Conservation (phyloP, 2,329 filamentous ascomycete species). For the Daldinia sp. region DNA sequence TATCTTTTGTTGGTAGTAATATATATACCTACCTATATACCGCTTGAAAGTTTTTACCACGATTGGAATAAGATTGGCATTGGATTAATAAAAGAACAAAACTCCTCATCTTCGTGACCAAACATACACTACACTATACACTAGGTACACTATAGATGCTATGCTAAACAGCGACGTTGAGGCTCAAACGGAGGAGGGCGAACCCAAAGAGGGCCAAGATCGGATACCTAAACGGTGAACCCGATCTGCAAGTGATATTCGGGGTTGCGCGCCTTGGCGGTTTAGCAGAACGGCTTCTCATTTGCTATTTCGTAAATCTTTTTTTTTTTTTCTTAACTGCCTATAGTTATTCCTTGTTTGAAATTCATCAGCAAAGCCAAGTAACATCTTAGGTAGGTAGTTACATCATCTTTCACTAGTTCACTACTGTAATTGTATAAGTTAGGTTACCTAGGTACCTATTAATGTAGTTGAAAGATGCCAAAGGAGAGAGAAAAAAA, state of each 20-base stretch:
- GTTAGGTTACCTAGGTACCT: too few species aligned
- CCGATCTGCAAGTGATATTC: not conserved
- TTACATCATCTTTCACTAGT: too few species aligned
- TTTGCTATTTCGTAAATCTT: slow-evolving; percentile 1
- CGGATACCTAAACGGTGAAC: not conserved
- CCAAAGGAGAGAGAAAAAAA: too few species aligned
- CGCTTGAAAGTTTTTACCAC: too few species aligned
- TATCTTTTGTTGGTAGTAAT: not conserved
- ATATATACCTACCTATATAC: too few species aligned
- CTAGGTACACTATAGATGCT: too few species aligned
- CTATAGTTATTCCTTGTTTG: not conserved
- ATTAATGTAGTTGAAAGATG: too few species aligned
- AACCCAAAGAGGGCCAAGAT: not conserved
- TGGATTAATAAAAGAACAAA: not conserved
- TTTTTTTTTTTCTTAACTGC: not conserved
- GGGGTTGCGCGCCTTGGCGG: not conserved
- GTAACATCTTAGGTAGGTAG: too few species aligned
- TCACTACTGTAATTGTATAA: too few species aligned
- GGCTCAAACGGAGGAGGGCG: not conserved
- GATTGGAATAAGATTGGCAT: not conserved
- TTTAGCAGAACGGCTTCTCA: not conserved
- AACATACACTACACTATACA: too few species aligned
- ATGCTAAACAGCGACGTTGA: not conserved
- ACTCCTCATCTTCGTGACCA: not conserved
- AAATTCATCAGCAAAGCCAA: not conserved